Evolutionary conservation across 257 asterid species (phyloP).

Genomic region (Ilex aquifolium): DNA sequence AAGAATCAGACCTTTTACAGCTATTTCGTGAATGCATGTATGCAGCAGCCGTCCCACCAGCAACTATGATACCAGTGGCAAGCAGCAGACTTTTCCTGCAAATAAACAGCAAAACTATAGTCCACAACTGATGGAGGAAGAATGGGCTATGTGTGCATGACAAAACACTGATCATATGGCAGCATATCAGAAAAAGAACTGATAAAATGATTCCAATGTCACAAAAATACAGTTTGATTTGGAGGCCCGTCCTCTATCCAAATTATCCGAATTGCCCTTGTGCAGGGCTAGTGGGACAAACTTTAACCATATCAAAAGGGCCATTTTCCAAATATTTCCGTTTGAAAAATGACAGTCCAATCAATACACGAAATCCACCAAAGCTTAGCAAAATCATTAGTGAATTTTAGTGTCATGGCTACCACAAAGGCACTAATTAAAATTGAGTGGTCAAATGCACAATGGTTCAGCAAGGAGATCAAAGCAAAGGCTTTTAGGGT

Average conservation of each 20-base stretch:
- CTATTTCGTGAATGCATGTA: slow-evolving; percentile 61
- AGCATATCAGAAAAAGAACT: neutral
- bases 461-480: too few relatives aligned
- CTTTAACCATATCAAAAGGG: too few relatives aligned
- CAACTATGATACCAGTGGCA: slow-evolving; percentile 83
- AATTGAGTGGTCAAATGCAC: too few relatives aligned
- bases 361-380: too few relatives aligned
- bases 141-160: neutral
- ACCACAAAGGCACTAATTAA: too few relatives aligned
- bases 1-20: slow-evolving; percentile 29
- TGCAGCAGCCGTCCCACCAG: slow-evolving; percentile 92
- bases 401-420: too few relatives aligned
- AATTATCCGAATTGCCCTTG: neutral
- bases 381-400: too few relatives aligned
- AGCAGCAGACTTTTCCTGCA: slow-evolving; percentile 77
- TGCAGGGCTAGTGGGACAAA: neutral
- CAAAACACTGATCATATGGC: neutral
- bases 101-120: slow-evolving; percentile 4
- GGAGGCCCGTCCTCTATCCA: neutral
- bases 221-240: neutral
- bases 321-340: too few relatives aligned
- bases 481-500: too few relatives aligned
- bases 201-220: neutral
- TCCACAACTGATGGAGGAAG: neutral
- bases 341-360: too few relatives aligned